phyloP scores from a whole-genome alignment of 352 stramenopile species.

The Phytophthora boehmeriae region DNA sequence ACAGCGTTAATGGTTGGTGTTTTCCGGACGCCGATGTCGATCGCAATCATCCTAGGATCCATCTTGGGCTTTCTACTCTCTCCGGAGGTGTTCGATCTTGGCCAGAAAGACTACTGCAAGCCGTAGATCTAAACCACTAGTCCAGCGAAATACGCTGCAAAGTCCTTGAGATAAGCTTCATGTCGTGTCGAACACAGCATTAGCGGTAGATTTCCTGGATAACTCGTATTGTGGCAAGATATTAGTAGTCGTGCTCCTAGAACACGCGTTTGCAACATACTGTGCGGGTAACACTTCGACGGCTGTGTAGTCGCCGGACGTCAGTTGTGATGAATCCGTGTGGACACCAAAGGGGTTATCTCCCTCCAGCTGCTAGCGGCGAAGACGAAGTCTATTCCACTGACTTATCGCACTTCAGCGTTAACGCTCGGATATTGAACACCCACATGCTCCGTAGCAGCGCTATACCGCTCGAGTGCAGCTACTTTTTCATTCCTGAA shows the following conservation, averaged over 20 bases:
- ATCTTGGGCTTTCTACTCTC: conserved; percentile 60
- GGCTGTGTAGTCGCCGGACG: too few species aligned
- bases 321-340: too few species aligned
- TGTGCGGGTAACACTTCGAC: too few species aligned
- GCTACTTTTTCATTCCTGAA: conserved; percentile 11
- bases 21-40: conserved; percentile 71
- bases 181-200: too few species aligned
- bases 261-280: too few species aligned
- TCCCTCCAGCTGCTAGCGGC: conserved; percentile 15
- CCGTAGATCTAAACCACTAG: conserved; percentile 4
- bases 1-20: conserved; percentile 81
- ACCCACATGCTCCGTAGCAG: too few species aligned
- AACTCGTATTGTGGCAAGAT: too few species aligned
- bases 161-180: too few species aligned
- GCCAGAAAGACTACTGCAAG: conserved; percentile 57
- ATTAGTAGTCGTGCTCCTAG: too few species aligned
- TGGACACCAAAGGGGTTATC: conserved; percentile 7
- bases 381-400: conserved; percentile 18
- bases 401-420: background rate
- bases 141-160: too few species aligned
- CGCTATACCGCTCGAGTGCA: background rate
- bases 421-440: background rate
- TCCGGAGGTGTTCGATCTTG: conserved; percentile 51
- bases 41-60: conserved; percentile 63
- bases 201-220: conserved; percentile 7